These are phyloP conservation scores for Penicillium olsonii DNA, from an alignment of 2,329 filamentous ascomycete species.

Conservation along the genomic window DNA sequence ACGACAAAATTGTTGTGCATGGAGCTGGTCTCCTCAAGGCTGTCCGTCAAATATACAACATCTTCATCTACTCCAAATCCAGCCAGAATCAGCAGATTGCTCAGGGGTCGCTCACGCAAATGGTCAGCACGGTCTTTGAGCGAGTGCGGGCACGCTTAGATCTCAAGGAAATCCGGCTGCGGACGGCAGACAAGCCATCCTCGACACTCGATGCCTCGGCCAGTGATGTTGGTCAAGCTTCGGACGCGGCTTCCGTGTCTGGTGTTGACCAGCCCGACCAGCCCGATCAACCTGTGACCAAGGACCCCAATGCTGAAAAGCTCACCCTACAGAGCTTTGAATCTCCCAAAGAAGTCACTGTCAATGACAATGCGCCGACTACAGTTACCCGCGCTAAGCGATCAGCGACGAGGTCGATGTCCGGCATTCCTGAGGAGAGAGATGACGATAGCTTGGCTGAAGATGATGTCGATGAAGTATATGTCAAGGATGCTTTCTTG, in stretches of 20 bases:
- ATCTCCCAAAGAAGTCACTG: slow-evolving; percentile 67
- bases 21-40: slow-evolving; percentile 94
- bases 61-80: slow-evolving; percentile 92
- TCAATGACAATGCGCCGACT: slow-evolving; percentile 68
- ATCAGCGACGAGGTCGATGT: slow-evolving; percentile 47
- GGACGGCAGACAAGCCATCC: slow-evolving; percentile 39
- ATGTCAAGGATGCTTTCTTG: slow-evolving; percentile 93
- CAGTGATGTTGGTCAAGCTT: slow-evolving; percentile 51
- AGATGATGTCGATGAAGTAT: slow-evolving; percentile 86
- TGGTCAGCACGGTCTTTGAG: slow-evolving; percentile 98
- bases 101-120: slow-evolving; percentile 94
- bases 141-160: slow-evolving; percentile 83
- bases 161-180: slow-evolving; percentile 76
- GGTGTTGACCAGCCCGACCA: slow-evolving; percentile 45
- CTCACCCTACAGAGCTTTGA: slow-evolving; percentile 71
- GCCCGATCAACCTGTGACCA: slow-evolving; percentile 51
- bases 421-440: slow-evolving; percentile 39
- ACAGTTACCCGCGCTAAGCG: slow-evolving; percentile 63
- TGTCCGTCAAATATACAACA: slow-evolving; percentile 97
- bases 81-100: slow-evolving; percentile 95
- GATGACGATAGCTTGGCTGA: slow-evolving; percentile 47
- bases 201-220: slow-evolving; percentile 39
- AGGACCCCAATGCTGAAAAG: slow-evolving; percentile 55
- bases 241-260: slow-evolving; percentile 38
- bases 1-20: slow-evolving; percentile 98